These are phyloP conservation scores for Cladosporium sp. DNA, from an alignment of 2,329 filamentous ascomycete genomes.

Conservation along the genomic window DNA sequence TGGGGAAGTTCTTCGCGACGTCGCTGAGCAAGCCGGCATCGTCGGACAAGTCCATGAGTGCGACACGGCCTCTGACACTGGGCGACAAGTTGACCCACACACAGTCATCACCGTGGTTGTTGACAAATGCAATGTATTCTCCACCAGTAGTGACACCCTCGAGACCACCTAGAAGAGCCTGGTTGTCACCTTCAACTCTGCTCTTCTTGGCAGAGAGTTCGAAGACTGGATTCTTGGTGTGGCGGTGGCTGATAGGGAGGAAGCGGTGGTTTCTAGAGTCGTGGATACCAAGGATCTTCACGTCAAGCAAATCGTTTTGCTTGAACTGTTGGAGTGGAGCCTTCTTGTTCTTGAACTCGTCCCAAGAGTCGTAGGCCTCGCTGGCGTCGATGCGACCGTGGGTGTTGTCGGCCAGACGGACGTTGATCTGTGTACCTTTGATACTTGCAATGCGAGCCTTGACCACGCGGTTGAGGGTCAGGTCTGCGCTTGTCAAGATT, in stretches of 20 bases:
- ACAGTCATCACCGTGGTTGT: constrained; percentile 77
- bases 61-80: constrained; percentile 80
- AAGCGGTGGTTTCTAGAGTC: constrained; percentile 89
- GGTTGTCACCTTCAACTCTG: constrained; percentile 42
- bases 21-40: constrained; percentile 78
- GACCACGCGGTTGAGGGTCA: constrained; percentile 69
- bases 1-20: constrained; percentile 75
- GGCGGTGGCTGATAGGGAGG: constrained; percentile 84
- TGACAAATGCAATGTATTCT: constrained; percentile 79
- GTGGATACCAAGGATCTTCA: constrained; percentile 81
- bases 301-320: constrained; percentile 67
- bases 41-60: constrained; percentile 80
- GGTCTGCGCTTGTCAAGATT: constrained; percentile 67
- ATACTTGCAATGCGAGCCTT: constrained; percentile 80
- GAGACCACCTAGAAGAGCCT: constrained; percentile 63
- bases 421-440: constrained; percentile 90
- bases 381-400: constrained; percentile 93
- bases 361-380: constrained; percentile 84
- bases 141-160: constrained; percentile 72
- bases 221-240: constrained; percentile 73
- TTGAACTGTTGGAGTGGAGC: constrained; percentile 73
- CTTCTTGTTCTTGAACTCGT: constrained; percentile 81
- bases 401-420: constrained; percentile 80
- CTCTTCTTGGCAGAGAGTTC: constrained; percentile 79
- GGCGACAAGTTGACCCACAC: constrained; percentile 92